Evolutionary conservation across 257 asterid genomes (phyloP).

Genomic region (Lavandula angustifolia): DNA sequence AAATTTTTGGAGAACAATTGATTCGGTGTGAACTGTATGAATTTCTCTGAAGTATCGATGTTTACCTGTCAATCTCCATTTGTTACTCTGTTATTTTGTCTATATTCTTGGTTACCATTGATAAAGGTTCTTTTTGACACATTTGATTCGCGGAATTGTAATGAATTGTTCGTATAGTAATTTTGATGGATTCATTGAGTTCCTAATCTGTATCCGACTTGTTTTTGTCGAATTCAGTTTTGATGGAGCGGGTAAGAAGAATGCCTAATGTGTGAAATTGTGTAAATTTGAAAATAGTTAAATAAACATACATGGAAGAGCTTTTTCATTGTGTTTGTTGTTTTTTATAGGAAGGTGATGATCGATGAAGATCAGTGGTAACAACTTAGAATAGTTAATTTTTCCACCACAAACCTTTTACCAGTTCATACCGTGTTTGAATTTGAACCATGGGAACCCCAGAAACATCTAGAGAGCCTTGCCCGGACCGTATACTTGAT

Average conservation of each 20-base stretch:
- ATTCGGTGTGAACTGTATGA: neutral
- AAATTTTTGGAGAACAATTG: neutral
- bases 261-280: too few species aligned
- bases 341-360: constrained; percentile 15
- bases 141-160: neutral
- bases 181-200: neutral
- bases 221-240: too few species aligned
- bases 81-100: neutral
- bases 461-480: constrained; percentile 85
- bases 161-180: neutral
- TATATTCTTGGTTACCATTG: neutral
- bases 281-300: too few species aligned
- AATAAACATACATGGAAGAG: too few species aligned
- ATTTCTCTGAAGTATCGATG: neutral
- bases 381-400: neutral
- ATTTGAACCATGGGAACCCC: constrained; percentile 68
- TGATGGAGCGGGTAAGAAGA: too few species aligned
- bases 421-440: neutral
- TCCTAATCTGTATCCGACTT: too few species aligned
- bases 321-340: neutral
- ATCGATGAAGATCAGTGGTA: neutral
- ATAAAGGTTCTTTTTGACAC: neutral
- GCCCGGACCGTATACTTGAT: constrained; percentile 94
- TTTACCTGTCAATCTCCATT: neutral
- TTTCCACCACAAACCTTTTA: neutral